Conservation (phyloP, 2,329 filamentous ascomycete species). For the Akanthomyces dipterigenus region DNA sequence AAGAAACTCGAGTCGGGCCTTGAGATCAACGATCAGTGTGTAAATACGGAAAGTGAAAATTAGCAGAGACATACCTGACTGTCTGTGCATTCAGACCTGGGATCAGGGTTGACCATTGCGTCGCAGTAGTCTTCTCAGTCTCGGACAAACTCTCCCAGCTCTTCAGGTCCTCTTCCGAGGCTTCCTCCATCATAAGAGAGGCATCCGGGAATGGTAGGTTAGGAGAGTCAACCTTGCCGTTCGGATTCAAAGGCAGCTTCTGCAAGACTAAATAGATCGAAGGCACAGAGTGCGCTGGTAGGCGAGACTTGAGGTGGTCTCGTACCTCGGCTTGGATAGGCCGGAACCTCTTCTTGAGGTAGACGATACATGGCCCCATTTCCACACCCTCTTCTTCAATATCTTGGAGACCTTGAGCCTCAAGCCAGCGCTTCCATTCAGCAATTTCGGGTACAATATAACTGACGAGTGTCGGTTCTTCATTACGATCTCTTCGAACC, state of each 20-base stretch:
- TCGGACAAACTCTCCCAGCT: constrained; percentile 44
- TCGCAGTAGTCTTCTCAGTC: constrained; percentile 34
- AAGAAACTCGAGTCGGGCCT: constrained; percentile 40
- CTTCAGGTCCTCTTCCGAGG: constrained; percentile 30
- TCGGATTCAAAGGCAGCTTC: constrained; percentile 63
- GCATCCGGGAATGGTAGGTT: constrained; percentile 72
- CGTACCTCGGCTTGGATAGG: constrained; percentile 45
- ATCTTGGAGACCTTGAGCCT: constrained; percentile 47
- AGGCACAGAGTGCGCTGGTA: constrained; percentile 29
- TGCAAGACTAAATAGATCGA: constrained; percentile 27
- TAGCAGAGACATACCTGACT: background rate
- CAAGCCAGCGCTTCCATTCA: constrained; percentile 63
- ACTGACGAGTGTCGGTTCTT: constrained; percentile 73
- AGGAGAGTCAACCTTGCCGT: constrained; percentile 74
- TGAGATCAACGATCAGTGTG: constrained; percentile 38
- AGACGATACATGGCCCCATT: constrained; percentile 37
- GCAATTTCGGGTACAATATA: constrained; percentile 78
- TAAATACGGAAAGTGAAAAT: background rate
- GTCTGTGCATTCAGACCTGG: constrained; percentile 57
- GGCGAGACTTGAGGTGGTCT: constrained; percentile 61
- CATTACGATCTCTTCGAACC: constrained; percentile 45
- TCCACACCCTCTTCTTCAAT: constrained; percentile 44
- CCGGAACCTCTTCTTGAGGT: constrained; percentile 40
- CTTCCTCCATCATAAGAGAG: constrained; percentile 47
- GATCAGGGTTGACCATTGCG: constrained; percentile 68